A percentile compares a stretch with the other conserved stretches of the same genome.
Conservation (phyloP, 257 asterid species). For the Schizonepeta tenuifolia region DNA sequence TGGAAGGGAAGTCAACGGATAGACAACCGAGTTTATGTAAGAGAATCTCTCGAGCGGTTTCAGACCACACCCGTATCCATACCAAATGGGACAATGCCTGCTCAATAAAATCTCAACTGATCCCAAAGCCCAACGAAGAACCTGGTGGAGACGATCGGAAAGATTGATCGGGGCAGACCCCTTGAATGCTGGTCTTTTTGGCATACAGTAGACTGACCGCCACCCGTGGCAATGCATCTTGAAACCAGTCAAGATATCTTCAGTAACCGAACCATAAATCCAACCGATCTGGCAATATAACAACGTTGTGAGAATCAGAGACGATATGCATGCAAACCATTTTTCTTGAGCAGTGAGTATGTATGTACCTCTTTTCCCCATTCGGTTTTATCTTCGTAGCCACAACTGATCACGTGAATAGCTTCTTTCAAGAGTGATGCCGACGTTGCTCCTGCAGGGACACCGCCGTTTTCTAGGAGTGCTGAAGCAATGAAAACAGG, state of each 20-base stretch:
- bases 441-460: constrained; percentile 83
- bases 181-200: constrained; percentile 81
- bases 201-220: constrained; percentile 96
- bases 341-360: background rate
- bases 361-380: constrained; percentile 96
- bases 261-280: constrained; percentile 97
- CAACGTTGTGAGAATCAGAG: constrained; percentile 16
- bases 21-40: constrained; percentile 84
- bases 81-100: constrained; percentile 97
- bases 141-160: constrained; percentile 96
- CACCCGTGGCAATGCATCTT: constrained; percentile 99
- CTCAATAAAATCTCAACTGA: constrained; percentile 91
- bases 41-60: constrained; percentile 96
- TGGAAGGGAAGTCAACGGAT: constrained; percentile 92
- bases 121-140: constrained; percentile 98
- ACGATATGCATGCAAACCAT: background rate
- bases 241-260: constrained; percentile 96
- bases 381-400: constrained; percentile 95
- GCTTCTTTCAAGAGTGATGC: constrained; percentile 98
- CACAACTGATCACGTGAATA: constrained; percentile 94
- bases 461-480: constrained; percentile 86
- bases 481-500: constrained; percentile 93
- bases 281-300: constrained; percentile 72
- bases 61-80: constrained; percentile 94
- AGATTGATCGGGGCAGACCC: constrained; percentile 98